Evolutionary conservation across 345 rosid genomes (phyloP).

Genomic region (Linum tenue): DNA sequence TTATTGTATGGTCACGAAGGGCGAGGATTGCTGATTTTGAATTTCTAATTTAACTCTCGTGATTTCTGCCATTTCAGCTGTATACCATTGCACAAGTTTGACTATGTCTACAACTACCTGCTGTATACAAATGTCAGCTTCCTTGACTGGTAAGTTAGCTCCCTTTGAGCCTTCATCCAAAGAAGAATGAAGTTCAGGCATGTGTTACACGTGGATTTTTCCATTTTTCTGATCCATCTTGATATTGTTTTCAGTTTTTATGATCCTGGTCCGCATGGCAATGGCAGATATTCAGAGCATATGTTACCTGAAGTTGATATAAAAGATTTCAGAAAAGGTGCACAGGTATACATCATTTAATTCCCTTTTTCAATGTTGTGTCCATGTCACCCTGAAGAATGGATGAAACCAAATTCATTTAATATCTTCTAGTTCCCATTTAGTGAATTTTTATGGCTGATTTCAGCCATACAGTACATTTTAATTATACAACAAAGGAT

Average conservation of each 20-base stretch:
- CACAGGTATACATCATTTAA: constrained; percentile 72
- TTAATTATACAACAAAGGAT: too few species aligned
- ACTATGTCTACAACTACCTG: constrained; percentile 77
- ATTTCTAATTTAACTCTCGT: constrained; percentile 4
- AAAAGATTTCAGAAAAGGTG: constrained; percentile 97
- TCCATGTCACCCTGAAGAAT: neutral
- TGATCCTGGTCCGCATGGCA: constrained; percentile 98
- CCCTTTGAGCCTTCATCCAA: constrained; percentile 33
- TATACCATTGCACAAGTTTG: constrained; percentile 80
- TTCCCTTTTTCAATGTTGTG: constrained; percentile 11
- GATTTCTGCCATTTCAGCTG: constrained; percentile 52
- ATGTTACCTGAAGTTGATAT: constrained; percentile 87
- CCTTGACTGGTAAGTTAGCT: constrained; percentile 72
- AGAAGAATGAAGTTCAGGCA: constrained; percentile 31
- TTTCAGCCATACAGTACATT: too few species aligned
- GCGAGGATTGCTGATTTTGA: neutral
- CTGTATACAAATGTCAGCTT: constrained; percentile 77
- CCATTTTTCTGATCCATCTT: constrained; percentile 7
- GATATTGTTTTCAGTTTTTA: constrained; percentile 49
- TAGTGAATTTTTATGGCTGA: too few species aligned
- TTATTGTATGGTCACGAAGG: neutral
- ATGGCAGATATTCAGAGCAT: constrained; percentile 91
- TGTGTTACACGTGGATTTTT: neutral
- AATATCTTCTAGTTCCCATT: too few species aligned
- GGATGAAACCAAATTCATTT: neutral